A percentile compares a stretch with the other conserved stretches of the same genome.
Evolutionary conservation across 2,329 filamentous ascomycete species (phyloP).

Genomic region (Colletotrichum viniferum): DNA sequence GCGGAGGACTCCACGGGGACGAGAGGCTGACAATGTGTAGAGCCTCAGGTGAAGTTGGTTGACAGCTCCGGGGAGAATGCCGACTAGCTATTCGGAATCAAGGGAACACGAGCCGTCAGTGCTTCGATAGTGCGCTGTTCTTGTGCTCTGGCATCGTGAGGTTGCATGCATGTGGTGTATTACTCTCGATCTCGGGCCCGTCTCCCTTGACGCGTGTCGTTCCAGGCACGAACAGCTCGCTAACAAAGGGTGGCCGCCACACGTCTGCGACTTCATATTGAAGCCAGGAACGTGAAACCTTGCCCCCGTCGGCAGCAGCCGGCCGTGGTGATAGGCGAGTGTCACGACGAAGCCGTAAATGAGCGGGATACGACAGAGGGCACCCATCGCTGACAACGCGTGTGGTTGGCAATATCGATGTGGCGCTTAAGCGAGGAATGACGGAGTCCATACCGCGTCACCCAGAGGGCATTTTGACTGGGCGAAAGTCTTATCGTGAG

Average conservation of each 20-base stretch:
- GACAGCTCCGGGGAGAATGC: background rate
- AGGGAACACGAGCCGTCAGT: slow-evolving; percentile 7
- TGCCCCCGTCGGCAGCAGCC: background rate
- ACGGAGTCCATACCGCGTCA: background rate
- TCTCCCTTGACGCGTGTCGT: background rate
- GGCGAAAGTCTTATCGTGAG: background rate
- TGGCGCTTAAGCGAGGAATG: background rate
- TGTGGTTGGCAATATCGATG: slow-evolving; percentile 3
- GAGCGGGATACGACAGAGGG: background rate
- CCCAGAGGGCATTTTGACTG: background rate
- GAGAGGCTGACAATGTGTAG: background rate
- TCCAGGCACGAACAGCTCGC: background rate
- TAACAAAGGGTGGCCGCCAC: background rate
- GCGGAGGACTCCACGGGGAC: background rate
- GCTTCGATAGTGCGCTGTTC: background rate
- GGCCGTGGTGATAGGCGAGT: background rate
- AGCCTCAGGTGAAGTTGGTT: background rate
- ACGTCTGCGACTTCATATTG: background rate
- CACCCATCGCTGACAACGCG: background rate
- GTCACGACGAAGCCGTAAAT: background rate
- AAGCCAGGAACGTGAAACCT: background rate
- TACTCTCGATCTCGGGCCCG: slow-evolving; percentile 10
- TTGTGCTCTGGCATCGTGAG: background rate
- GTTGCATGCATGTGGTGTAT: background rate
- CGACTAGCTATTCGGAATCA: slow-evolving; percentile 10